Percentiles rank a stretch among this genome's conserved stretches.
These are phyloP conservation scores for Ascochyta clinopodiicola DNA, from an alignment of 2,329 filamentous ascomycete genomes.

Conservation along the genomic window DNA sequence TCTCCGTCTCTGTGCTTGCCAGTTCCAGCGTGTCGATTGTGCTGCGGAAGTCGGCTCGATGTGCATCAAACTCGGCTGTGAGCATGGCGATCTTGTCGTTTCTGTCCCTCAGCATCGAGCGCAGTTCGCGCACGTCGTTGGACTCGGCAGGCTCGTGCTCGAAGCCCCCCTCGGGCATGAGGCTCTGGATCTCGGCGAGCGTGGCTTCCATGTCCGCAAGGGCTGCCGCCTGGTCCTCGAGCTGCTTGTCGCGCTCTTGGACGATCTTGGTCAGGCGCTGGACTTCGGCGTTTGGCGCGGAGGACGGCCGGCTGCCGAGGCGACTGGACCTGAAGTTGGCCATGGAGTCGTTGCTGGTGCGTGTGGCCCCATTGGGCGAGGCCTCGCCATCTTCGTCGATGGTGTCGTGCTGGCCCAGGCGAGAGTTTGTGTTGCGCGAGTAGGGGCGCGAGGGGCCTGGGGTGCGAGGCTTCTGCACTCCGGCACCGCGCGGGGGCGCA, in stretches of 20 bases:
- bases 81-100: constrained; percentile 95
- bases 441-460: constrained; percentile 53
- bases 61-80: constrained; percentile 91
- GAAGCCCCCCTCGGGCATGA: constrained; percentile 66
- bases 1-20: constrained; percentile 92
- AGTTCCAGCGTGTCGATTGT: constrained; percentile 97
- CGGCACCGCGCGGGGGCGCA: constrained; percentile 64
- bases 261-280: constrained; percentile 75
- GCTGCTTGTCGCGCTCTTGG: constrained; percentile 81
- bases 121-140: constrained; percentile 76
- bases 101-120: constrained; percentile 87
- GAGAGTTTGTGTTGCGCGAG: constrained; percentile 55
- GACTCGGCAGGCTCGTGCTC: constrained; percentile 56
- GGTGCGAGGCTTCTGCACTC: constrained; percentile 56
- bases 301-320: constrained; percentile 36
- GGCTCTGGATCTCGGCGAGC: constrained; percentile 77
- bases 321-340: constrained; percentile 52
- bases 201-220: constrained; percentile 90
- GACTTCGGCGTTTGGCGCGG: constrained; percentile 67
- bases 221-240: constrained; percentile 85
- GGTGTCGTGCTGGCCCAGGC: constrained; percentile 52
- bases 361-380: constrained; percentile 60
- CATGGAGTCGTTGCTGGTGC: constrained; percentile 60
- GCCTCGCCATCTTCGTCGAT: constrained; percentile 50
- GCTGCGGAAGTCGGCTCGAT: constrained; percentile 93